A percentile compares a stretch with the other conserved stretches of the same genome.
Evolutionary conservation across 208 protist species (phyloP).

Genomic region (Trypanosoma avium): DNA sequence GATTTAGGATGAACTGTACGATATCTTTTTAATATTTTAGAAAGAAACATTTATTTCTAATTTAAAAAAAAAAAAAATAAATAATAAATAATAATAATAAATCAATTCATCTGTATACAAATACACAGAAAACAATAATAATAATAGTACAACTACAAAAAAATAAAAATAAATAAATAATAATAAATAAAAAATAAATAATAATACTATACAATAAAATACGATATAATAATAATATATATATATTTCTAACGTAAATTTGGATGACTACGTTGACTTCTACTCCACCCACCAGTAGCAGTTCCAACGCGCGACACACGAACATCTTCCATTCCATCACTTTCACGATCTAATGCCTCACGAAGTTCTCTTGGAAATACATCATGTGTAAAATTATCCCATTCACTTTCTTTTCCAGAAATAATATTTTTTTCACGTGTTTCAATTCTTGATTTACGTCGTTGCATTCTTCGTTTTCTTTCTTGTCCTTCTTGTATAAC

Average conservation of each 20-base stretch:
- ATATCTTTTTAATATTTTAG: conserved; percentile 4
- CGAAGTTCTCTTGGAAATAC: conserved; percentile 84
- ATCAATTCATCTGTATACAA: too few species aligned
- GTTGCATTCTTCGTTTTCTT: conserved; percentile 83
- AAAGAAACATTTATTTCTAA: conserved; percentile 3
- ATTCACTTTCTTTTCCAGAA: conserved; percentile 56
- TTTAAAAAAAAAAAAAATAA: background rate
- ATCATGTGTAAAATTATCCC: conserved; percentile 85
- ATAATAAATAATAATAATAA: conserved; percentile 12
- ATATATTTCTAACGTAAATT: conserved; percentile 56
- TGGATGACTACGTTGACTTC: conserved; percentile 65
- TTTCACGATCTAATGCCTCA: conserved; percentile 81
- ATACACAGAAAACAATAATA: too few species aligned
- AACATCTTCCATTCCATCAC: conserved; percentile 90
- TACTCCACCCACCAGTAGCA: conserved; percentile 75
- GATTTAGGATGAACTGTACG: conserved; percentile 14
- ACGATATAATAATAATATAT: background rate
- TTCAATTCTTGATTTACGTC: conserved; percentile 41
- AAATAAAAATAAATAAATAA: background rate
- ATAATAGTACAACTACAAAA: too few species aligned
- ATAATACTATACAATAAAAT: conserved; percentile 4
- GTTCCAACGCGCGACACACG: conserved; percentile 68
- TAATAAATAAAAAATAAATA: conserved; percentile 4
- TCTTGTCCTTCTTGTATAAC: conserved; percentile 85
- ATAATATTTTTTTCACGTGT: conserved; percentile 41